Base-by-base conservation (phyloP, 345 rosid genomes). In the Salix koriyanagi region DNA sequence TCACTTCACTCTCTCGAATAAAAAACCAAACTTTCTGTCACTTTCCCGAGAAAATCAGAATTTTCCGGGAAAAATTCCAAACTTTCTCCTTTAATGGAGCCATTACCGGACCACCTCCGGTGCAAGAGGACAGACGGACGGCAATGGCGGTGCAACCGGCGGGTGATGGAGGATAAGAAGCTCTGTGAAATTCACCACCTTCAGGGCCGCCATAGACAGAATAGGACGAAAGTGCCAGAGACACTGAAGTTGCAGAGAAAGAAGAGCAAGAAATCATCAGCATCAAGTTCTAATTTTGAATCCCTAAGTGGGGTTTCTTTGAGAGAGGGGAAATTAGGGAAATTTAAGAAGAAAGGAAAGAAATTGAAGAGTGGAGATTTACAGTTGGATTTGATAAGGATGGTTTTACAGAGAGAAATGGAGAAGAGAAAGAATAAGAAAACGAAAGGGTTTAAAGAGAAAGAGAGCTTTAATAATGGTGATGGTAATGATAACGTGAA, bases 101-200 rank as follows among this genome's bases (percentile, higher is more conserved):
- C 80, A 18, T 77, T 89, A 60, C 94, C 98, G 25, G 97, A 96
- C 80, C 88, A 92, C 81, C 88, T 90, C 37, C 92, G 98, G 71
- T 96, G 99, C 74, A 91, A 91, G 70, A 83, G 99, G 71, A 93
- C 96, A 8, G 99, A 96, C 75, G 98, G 99, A 13, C 83, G 91
- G 85, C 88, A 88, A 83, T 93, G 99, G 99, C 83, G 99, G 84
- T 96, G 99, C 89, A 81, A 77, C 75, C 82, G 93, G 65, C 88
- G 87, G n/a, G 98, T 92, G 26, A 72, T 84, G 87, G 94, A 87
- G 28, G 92, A 89, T 15, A 89, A 85, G 85, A 96, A 91, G 89
- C 90, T 91, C 76, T 96, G 98, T 67, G 98, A 96, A 76, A 65
- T 84, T 77, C 99, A 96, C 56, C 83, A 87, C 82, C 84, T 92